Percentiles rank a stretch among this genome's conserved stretches.
These are phyloP conservation scores for Phellopilus nigrolimitatus DNA, from an alignment of 1,284 basidiomycete species.

Conservation along the genomic window DNA sequence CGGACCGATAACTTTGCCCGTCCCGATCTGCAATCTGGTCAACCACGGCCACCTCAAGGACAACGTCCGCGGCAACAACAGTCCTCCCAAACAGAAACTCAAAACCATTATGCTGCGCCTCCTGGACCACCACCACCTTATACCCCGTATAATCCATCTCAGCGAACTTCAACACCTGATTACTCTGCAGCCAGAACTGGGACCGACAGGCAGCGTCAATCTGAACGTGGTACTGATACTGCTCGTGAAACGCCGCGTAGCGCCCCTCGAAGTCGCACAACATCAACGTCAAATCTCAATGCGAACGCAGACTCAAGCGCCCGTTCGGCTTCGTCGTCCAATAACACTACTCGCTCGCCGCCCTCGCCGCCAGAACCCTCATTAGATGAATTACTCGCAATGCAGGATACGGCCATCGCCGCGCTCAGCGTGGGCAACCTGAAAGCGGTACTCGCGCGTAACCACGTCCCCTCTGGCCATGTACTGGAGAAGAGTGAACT, in stretches of 20 bases:
- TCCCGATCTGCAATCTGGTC: constrained; percentile 15
- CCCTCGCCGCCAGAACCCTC: constrained; percentile 38
- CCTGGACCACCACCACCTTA: constrained; percentile 20
- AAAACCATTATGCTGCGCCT: constrained; percentile 18
- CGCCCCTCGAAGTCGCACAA: constrained; percentile 33
- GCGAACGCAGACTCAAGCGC: neutral
- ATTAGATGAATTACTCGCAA: constrained; percentile 61
- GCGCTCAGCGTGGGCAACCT: constrained; percentile 60
- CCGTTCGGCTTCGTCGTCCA: neutral
- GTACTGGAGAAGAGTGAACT: constrained; percentile 73
- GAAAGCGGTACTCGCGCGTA: constrained; percentile 72
- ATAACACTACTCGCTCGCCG: neutral
- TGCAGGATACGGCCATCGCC: constrained; percentile 51
- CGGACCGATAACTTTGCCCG: constrained; percentile 11
- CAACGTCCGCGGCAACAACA: constrained; percentile 26
- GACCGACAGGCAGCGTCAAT: neutral
- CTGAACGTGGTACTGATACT: neutral
- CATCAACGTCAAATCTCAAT: constrained; percentile 23
- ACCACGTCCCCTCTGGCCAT: constrained; percentile 58
- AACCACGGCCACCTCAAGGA: constrained; percentile 29
- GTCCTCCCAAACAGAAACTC: constrained; percentile 28
- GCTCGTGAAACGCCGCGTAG: constrained; percentile 23
- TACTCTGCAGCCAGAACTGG: neutral
- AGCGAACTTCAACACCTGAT: neutral
- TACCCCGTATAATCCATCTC: constrained; percentile 14